phyloP scores from a whole-genome alignment of 805 yeast species.

The Suhomyces vadensis region DNA sequence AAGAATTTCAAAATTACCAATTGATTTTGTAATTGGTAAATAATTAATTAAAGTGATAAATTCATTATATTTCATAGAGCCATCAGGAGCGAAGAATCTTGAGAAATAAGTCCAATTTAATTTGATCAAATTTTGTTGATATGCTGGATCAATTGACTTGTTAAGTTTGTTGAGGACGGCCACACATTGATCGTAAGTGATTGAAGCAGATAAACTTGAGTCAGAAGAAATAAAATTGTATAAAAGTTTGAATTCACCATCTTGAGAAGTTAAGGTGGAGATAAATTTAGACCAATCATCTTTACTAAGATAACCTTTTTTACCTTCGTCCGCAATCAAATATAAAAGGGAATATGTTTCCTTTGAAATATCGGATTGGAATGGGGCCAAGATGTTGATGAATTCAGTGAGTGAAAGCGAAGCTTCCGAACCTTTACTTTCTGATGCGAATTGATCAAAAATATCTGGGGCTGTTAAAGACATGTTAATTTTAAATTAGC shows the following conservation, averaged over 20 bases:
- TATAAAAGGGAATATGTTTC: conserved; percentile 57
- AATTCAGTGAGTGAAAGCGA: conserved; percentile 37
- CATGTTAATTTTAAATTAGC: no score
- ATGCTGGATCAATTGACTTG: conserved; percentile 41
- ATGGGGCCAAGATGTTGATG: conserved; percentile 41
- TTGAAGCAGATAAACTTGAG: conserved; percentile 9
- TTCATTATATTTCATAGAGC: conserved; percentile 38
- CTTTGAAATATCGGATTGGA: conserved; percentile 40
- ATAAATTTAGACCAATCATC: conserved; percentile 77
- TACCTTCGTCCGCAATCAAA: conserved; percentile 72
- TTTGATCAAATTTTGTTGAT: conserved; percentile 42
- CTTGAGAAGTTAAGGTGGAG: conserved; percentile 41
- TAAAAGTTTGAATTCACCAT: conserved; percentile 50
- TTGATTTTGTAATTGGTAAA: conserved; percentile 47
- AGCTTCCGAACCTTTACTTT: conserved; percentile 13
- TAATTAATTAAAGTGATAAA: conserved; percentile 43
- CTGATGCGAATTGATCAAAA: conserved; percentile 40
- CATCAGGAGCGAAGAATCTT: conserved; percentile 41
- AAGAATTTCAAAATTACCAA: conserved; percentile 42
- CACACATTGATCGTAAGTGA: conserved; percentile 38
- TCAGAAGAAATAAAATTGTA: conserved; percentile 47
- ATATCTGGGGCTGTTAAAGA: conserved; percentile 24
- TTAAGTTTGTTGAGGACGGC: conserved; percentile 36
- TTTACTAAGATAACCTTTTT: conserved; percentile 65
- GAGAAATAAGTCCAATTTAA: conserved; percentile 46